Base-by-base conservation (phyloP, 306 rosid species). In the Vigna unguiculata region DNA sequence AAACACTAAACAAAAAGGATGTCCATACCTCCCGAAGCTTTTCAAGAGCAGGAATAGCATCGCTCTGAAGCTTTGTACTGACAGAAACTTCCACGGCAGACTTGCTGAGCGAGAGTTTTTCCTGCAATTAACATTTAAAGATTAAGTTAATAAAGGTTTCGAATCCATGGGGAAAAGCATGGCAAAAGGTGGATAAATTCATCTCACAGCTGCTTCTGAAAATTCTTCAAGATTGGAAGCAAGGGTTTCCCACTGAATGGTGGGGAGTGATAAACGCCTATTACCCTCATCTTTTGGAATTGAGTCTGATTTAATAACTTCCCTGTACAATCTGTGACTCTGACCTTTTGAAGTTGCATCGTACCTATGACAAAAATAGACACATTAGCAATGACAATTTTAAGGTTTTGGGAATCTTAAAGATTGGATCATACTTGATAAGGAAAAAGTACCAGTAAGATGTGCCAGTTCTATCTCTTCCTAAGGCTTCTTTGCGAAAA, bases 151-250 rank as follows among this genome's bases (percentile, higher is more conserved):
- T 51, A 4, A 38, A 16, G 25, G 36, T 40, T 41, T 70, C 66
- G 43, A 75, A 74, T 65, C 20, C 19, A 14, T 21, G 61, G 48
- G 19, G 13, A 10, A 43, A 28, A 30, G 43, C 14, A 76, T 64
- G 52, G 28, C 20, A 77, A 54, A 52, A 19, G 34, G 32, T 43
- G 1, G 65, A 58, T 63, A 81, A 49, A 34, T 72, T 71, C 40
- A 63, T 80, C 93, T 81, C 84, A 92, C 98, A 57, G 65, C 86
- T 83, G 85, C 83, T 86, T 85, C 71, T n/a, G 82, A 82, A 82
- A 93, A 89, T 69, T 89, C 93, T 72, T 89, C 83, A 7, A 89
- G 87, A 85, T 80, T 84, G 71, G 96, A 85, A 25, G 97, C 98
- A 65, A 95, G 66, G 40, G 93, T 92, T 89, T 95, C 93, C 98